Conservation (phyloP, 78 protist genomes). For the Trichosphaerium sp. region DNA sequence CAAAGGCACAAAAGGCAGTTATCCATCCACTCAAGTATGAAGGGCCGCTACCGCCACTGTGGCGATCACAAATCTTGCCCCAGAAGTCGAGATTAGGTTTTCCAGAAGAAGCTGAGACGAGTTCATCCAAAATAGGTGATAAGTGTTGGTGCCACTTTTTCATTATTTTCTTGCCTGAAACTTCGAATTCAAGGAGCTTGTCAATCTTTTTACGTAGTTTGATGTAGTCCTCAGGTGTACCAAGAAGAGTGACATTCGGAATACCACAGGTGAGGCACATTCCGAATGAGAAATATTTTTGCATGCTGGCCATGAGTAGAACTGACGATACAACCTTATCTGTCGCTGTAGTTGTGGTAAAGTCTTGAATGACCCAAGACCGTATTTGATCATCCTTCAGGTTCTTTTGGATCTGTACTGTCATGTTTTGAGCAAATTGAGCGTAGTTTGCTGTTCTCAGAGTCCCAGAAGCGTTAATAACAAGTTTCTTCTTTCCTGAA, state of each 20-base stretch:
- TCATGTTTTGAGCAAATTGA: conserved; percentile 3
- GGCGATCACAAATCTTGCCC: conserved; percentile 9
- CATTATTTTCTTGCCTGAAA: conserved; percentile 2
- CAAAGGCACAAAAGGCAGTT: conserved; percentile 27
- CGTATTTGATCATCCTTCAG: conserved; percentile 37
- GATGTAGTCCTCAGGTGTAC: conserved; percentile 17
- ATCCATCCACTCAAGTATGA: conserved; percentile 51
- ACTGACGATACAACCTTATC: conserved; percentile 14
- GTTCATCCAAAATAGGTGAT: conserved; percentile 15
- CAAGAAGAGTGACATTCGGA: conserved; percentile 23
- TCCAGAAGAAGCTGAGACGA: conserved; percentile 11
- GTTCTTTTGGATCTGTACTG: conserved; percentile 17
- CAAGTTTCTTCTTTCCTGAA: conserved; percentile 29
- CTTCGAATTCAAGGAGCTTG: conserved; percentile 14
- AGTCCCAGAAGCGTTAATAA: not conserved
- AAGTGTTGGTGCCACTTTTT: conserved; percentile 3
- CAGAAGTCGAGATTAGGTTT: conserved; percentile 15
- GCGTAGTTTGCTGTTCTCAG: conserved; percentile 10
- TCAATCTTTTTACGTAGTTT: conserved; percentile 1
- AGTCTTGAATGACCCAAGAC: conserved; percentile 13
- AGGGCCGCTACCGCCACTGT: conserved; percentile 29
- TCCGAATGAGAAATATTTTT: conserved; percentile 11
- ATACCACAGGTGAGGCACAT: conserved; percentile 23
- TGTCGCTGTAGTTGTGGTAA: conserved; percentile 21
- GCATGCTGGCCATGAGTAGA: conserved; percentile 23